Percentiles rank a stretch among this genome's conserved stretches.
Conservation (phyloP, 495 filamentous ascomycete genomes). For the Oidiodendron maius region DNA sequence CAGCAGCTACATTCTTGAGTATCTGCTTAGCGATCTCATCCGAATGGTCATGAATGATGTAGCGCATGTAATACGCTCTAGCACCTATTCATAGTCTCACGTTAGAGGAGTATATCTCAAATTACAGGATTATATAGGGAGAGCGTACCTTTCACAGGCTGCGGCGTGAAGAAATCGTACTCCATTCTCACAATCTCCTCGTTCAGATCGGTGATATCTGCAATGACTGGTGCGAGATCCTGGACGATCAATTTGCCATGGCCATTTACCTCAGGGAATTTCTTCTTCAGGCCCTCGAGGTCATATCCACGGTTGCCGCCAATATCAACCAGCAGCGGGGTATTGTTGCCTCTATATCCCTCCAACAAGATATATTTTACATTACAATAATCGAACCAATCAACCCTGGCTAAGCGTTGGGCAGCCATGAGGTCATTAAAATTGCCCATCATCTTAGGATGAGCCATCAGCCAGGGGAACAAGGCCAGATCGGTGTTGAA, state of each 20-base stretch:
- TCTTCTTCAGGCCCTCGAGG: conserved; percentile 18
- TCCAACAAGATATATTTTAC: conserved; percentile 8
- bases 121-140: conserved; percentile 36
- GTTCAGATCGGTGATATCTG: conserved; percentile 14
- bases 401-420: conserved; percentile 10
- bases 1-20: conserved; percentile 25
- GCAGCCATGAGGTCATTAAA: conserved; percentile 21
- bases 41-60: conserved; percentile 27
- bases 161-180: conserved; percentile 45
- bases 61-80: conserved; percentile 30
- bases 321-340: conserved; percentile 45
- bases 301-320: conserved; percentile 31
- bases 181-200: conserved; percentile 35
- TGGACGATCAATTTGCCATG: conserved; percentile 41
- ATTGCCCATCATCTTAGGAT: conserved; percentile 13
- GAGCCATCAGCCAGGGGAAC: conserved; percentile 16
- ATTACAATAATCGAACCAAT: conserved; percentile 17
- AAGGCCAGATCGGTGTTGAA: conserved; percentile 14
- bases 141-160: conserved; percentile 41
- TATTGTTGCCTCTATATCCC: conserved; percentile 17
- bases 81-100: conserved; percentile 25
- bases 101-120: not conserved
- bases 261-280: conserved; percentile 6
- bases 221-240: conserved; percentile 40
- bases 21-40: conserved; percentile 18